Evolutionary conservation across 257 asterid species (phyloP), one percentile per base, ranked within the genome.

Genomic region (Lithospermum erythrorhizon): DNA sequence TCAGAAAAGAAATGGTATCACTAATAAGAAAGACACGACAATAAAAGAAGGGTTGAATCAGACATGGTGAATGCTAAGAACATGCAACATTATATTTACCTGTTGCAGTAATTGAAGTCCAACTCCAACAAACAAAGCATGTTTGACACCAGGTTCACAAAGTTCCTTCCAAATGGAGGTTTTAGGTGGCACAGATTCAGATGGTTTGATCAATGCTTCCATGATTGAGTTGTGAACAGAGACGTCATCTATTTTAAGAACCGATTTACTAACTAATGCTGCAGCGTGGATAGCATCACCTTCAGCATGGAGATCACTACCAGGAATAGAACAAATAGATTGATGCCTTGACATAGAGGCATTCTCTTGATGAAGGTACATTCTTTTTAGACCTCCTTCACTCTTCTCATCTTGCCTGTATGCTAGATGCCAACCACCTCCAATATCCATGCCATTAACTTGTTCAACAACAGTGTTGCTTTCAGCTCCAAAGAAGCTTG

Each of bases 401-500:
- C 60, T 79, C 19, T 76, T 81, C 61, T 87, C 94, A 20, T 93
- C 99, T 57, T 86, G 85, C 47, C 72, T 82, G 52, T 93, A 93
- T 0, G 99, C 99, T 53, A 93, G 74, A 69, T 89, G 95, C 99
- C 99, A 93, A 35, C 99, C 99, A 6, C 96, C 95, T 16, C 99
- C 97, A 5, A 93, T 89, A 9, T 95, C 97, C 79, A 89, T 71
- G 1, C 84, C 75, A n/a, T 79, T 75, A 24, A 78, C 76, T 14
- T 82, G 85, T 56, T 86, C 95, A 47, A 79, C 79, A 0, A 55
- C 66, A 37, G 59, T 19, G 21, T 4, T 52, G 22, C 6, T 48
- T 59, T 32, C 65, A 18, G 29, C 51, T 30, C 64, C 66, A 3
- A 61, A 53, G 53, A 63, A 64, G 69, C 81, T 76, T 35, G 61